phyloP scores from a whole-genome alignment of 2,329 filamentous ascomycete genomes.

The Penicillium sp. region DNA sequence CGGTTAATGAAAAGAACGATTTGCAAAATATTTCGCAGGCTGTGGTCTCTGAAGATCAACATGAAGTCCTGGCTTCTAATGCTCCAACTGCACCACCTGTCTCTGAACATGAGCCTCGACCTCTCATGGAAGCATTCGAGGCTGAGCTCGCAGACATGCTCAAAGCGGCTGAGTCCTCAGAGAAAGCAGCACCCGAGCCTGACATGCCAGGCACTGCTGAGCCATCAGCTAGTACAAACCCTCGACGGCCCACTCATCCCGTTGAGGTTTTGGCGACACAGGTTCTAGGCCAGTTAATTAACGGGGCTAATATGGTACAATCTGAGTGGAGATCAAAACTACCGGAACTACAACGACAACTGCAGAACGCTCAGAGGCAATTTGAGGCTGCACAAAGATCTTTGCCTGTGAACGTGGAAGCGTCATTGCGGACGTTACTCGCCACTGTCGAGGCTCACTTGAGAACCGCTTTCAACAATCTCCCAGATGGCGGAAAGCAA shows the following conservation, averaged over 20 bases:
- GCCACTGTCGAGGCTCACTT: slow-evolving; percentile 39
- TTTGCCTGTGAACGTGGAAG: slow-evolving; percentile 38
- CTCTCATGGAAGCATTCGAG: slow-evolving; percentile 43
- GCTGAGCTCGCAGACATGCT: slow-evolving; percentile 40
- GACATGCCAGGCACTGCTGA: slow-evolving; percentile 13
- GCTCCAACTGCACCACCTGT: slow-evolving; percentile 5
- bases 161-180: slow-evolving; percentile 16
- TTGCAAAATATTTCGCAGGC: neutral
- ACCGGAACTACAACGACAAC: slow-evolving; percentile 40
- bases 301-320: slow-evolving; percentile 36
- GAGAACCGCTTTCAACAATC: slow-evolving; percentile 39
- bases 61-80: slow-evolving; percentile 15
- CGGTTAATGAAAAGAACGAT: slow-evolving; percentile 3
- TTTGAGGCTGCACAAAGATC: slow-evolving; percentile 35
- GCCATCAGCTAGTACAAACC: slow-evolving; percentile 9
- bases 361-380: slow-evolving; percentile 36
- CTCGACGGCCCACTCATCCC: slow-evolving; percentile 23
- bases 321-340: slow-evolving; percentile 38
- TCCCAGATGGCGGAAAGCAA: slow-evolving; percentile 37
- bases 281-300: slow-evolving; percentile 35
- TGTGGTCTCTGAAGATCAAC: neutral
- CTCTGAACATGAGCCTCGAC: slow-evolving; percentile 24
- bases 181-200: slow-evolving; percentile 11
- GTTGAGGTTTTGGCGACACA: slow-evolving; percentile 33
- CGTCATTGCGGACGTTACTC: slow-evolving; percentile 38